Conservation (phyloP, 345 rosid genomes). For the Cardamine resedifolia region DNA sequence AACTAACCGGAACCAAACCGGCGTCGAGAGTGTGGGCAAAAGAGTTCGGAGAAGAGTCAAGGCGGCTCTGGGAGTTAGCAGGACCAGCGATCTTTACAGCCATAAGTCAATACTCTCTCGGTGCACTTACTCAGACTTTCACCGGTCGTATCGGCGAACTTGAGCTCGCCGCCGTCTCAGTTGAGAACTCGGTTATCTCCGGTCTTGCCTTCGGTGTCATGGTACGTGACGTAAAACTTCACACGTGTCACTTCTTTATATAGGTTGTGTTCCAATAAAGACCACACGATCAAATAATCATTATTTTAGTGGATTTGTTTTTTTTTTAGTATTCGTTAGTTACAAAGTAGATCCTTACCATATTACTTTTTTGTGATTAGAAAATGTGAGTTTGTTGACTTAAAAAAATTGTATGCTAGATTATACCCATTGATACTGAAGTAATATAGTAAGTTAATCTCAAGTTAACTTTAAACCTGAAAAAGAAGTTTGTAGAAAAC, state of each 20-base stretch:
- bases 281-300: conserved; percentile 2
- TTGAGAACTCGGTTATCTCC: conserved; percentile 84
- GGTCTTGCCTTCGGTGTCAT: conserved; percentile 87
- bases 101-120: conserved; percentile 77
- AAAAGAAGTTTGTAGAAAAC: too few relatives aligned
- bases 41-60: conserved; percentile 68
- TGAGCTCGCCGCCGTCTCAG: conserved; percentile 85
- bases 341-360: not conserved
- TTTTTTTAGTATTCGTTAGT: not conserved
- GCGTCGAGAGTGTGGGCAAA: conserved; percentile 32
- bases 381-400: not conserved
- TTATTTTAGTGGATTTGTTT: not conserved
- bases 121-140: conserved; percentile 87
- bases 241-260: conserved; percentile 9
- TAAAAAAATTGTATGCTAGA: not conserved
- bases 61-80: conserved; percentile 71
- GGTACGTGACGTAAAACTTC: conserved; percentile 48
- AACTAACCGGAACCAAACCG: conserved; percentile 18
- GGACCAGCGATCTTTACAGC: conserved; percentile 90
- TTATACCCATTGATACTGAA: too few relatives aligned
- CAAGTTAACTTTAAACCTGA: not conserved
- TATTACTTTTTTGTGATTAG: not conserved
- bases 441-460: not conserved
- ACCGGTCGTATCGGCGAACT: conserved; percentile 71
- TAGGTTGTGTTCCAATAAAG: not conserved